phyloP scores from a whole-genome alignment of 2,329 filamentous ascomycete species.

The Cercospora zeina region DNA sequence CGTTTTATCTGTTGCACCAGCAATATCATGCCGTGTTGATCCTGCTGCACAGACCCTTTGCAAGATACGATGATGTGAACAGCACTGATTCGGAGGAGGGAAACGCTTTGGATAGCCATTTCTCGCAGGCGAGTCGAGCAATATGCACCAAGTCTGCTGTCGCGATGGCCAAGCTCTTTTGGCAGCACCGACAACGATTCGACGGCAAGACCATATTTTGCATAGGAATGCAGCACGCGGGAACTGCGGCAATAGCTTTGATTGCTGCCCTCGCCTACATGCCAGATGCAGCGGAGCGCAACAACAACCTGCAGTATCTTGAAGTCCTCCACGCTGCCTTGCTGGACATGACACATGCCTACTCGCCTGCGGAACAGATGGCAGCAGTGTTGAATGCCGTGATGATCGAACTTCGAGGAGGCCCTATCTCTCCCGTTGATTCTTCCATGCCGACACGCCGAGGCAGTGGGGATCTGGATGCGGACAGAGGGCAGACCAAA shows the following conservation, averaged over 20 bases:
- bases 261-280: constrained; percentile 34
- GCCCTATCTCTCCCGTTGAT: constrained; percentile 29
- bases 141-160: constrained; percentile 35
- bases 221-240: constrained; percentile 35
- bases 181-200: constrained; percentile 33
- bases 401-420: constrained; percentile 32
- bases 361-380: constrained; percentile 33
- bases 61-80: constrained; percentile 30
- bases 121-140: constrained; percentile 31
- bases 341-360: constrained; percentile 32
- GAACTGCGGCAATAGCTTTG: constrained; percentile 31
- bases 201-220: constrained; percentile 33
- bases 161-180: constrained; percentile 32
- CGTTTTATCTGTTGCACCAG: constrained; percentile 34
- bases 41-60: constrained; percentile 33
- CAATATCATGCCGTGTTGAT: constrained; percentile 34
- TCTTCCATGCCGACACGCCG: constrained; percentile 25
- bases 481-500: constrained; percentile 25
- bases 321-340: constrained; percentile 33
- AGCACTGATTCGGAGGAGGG: constrained; percentile 24
- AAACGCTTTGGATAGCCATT: constrained; percentile 32
- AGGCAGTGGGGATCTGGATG: constrained; percentile 25
- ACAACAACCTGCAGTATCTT: constrained; percentile 33
- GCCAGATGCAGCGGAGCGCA: constrained; percentile 30
- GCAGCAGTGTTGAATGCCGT: constrained; percentile 31